phyloP scores from a whole-genome alignment of 352 stramenopile genomes.

The Pythium apleroticum region DNA sequence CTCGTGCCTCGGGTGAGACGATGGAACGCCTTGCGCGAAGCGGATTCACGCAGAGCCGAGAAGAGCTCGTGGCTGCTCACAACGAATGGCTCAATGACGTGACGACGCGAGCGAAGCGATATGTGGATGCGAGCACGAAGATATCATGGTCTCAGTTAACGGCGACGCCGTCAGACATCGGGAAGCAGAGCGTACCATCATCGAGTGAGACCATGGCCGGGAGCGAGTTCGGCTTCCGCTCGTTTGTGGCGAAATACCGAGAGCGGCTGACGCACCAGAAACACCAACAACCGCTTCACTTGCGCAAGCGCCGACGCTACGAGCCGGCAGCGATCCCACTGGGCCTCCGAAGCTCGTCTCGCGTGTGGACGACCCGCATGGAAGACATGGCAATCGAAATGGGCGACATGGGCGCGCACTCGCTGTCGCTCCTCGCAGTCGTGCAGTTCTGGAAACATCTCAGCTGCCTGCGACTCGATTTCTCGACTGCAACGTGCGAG shows the following conservation, averaged over 20 bases:
- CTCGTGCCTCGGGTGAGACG: not conserved
- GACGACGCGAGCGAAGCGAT: too few relatives aligned
- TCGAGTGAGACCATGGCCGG: too few relatives aligned
- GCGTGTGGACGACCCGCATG: not conserved
- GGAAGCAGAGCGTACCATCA: too few relatives aligned
- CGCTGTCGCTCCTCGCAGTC: conserved; percentile 3
- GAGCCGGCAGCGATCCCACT: not conserved
- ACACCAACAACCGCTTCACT: too few relatives aligned
- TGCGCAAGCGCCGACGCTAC: too few relatives aligned
- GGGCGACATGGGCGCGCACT: not conserved
- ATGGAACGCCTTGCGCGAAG: not conserved
- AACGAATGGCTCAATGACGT: not conserved
- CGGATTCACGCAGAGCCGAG: too few relatives aligned
- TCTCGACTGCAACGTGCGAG: not conserved
- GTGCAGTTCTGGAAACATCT: not conserved
- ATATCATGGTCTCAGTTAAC: too few relatives aligned
- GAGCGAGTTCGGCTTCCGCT: too few relatives aligned
- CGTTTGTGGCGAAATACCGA: too few relatives aligned
- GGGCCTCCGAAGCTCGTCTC: not conserved
- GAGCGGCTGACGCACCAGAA: too few relatives aligned
- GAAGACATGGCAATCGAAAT: not conserved
- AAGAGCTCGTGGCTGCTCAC: not conserved
- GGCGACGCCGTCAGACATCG: too few relatives aligned
- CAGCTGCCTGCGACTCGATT: not conserved
- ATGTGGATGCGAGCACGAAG: not conserved